Percentiles rank a stretch among this genome's conserved stretches.
phyloP scores from a whole-genome alignment of 139 green algal species.

The Desmodesmus armatus region DNA sequence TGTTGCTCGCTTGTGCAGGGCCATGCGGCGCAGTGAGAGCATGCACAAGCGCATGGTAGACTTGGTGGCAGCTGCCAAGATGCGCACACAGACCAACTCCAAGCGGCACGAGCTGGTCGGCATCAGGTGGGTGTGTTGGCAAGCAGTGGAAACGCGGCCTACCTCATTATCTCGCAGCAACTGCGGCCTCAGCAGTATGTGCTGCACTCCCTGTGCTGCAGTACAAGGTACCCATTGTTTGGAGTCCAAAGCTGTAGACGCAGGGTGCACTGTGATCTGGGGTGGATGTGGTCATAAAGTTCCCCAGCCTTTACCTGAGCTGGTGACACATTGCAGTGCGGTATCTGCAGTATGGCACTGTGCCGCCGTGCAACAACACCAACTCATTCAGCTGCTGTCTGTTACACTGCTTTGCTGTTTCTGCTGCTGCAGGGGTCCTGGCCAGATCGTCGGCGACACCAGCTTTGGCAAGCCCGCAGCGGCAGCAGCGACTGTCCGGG shows the following conservation, averaged over 20 bases:
- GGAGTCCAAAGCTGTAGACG: neutral
- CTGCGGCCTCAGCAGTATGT: neutral
- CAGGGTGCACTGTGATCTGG: neutral
- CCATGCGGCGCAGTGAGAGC: conserved; percentile 42
- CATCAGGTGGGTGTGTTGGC: conserved; percentile 9
- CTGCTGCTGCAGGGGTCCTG: conserved; percentile 22
- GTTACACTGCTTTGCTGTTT: neutral
- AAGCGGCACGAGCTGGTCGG: conserved; percentile 27
- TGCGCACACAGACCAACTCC: conserved; percentile 16
- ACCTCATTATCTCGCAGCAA: neutral
- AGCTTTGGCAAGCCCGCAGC: neutral
- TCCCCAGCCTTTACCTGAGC: too few species aligned
- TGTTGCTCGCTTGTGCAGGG: conserved; percentile 1
- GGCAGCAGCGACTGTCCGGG: conserved; percentile 23
- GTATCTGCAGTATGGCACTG: neutral
- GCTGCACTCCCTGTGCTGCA: neutral
- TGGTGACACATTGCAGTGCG: neutral
- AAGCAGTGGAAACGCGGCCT: neutral
- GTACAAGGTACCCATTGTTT: neutral
- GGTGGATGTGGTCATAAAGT: neutral
- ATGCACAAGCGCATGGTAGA: conserved; percentile 45
- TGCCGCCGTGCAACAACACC: neutral
- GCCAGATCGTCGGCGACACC: conserved; percentile 40
- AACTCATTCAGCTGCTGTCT: neutral
- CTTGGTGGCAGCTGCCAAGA: conserved; percentile 41